A percentile compares a stretch with the other conserved stretches of the same genome.
Evolutionary conservation across 352 stramenopile genomes (phyloP).

Genomic region (Globisporangium takayamanum): DNA sequence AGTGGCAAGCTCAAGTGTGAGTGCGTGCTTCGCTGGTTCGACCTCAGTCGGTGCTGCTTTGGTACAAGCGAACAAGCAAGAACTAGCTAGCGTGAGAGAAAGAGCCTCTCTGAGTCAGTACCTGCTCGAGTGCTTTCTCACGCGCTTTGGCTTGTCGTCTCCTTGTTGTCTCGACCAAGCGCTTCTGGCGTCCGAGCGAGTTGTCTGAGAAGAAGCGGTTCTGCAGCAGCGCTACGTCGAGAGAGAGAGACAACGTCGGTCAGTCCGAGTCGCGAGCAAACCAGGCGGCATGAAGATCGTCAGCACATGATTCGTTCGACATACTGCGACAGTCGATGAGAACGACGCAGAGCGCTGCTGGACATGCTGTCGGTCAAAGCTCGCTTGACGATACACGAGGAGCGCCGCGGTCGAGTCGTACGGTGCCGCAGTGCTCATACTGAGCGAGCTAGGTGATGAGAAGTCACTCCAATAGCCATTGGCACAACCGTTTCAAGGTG

Average conservation of each 20-base stretch:
- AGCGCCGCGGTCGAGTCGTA: conserved; percentile 23
- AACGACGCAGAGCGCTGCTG: conserved; percentile 23
- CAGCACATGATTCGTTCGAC: not conserved
- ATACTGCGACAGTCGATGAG: conserved; percentile 29
- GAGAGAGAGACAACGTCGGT: not conserved
- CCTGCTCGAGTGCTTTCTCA: conserved; percentile 50
- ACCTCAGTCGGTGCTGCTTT: not conserved
- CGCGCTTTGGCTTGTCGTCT: conserved; percentile 41
- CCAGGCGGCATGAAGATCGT: not conserved
- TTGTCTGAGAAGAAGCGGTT: conserved; percentile 73
- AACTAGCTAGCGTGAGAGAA: not conserved
- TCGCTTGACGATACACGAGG: conserved; percentile 33
- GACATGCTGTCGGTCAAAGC: conserved; percentile 20
- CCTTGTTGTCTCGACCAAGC: conserved; percentile 50
- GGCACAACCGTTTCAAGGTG: conserved; percentile 6
- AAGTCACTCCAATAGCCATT: no score
- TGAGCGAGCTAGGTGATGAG: no score
- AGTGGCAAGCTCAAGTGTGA: no score
- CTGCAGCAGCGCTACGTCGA: conserved; percentile 14
- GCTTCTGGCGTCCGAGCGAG: conserved; percentile 47
- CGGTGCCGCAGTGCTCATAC: conserved; percentile 19
- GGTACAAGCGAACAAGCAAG: not conserved
- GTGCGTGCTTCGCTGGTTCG: no score
- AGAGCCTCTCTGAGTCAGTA: conserved; percentile 8
- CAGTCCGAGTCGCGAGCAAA: not conserved